Base-by-base conservation (phyloP, 1,139 yeast species). In the Taiozyma onychis region DNA sequence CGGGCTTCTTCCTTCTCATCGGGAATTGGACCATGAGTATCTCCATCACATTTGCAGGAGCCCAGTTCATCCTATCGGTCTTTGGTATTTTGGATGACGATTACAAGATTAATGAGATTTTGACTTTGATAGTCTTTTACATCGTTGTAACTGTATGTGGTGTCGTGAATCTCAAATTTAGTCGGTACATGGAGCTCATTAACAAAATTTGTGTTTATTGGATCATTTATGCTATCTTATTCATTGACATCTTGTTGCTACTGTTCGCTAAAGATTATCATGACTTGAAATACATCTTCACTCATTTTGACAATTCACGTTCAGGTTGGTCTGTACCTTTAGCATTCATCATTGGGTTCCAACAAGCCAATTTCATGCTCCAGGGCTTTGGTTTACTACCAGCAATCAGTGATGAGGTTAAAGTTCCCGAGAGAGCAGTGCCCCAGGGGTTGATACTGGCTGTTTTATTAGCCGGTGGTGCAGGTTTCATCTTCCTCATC, bases 301-400 rank as follows among this genome's bases (percentile, higher is more conserved):
- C 88, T n/a, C 75, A 75, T 53, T 85, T 85, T 62, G 89, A 86
- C 64, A 84, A 84, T 49, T 69, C 83, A 8, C 67, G 88, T 48
- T 82, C 88, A 2, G 91, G 91, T 2, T 85, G 89, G 85, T 82
- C 87, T 2, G 58, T 63, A 21, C 78, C 74, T 47, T 59, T 85
- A 52, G 88, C 91, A 1, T 85, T 85, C 54, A 69, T 85, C 48
- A 79, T 87, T 41, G 95, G 95, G 0, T 76, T 88, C 50, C 91
- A 86, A 63, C 85, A 88, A 57, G 81, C 91, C 0, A 83, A 87
- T 43, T 86, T 86, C 66, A 86, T 93, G 27, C 72, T 87, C 61
- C 87, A 88, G 53, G 95, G 95, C 0, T 88, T 85, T 64, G 93
- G 93, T 28, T 83, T 88, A 78, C 72, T 88, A 28, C 88, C 89